These are phyloP conservation scores for Clonostachys chloroleuca DNA, from an alignment of 2,329 filamentous ascomycete species.

Conservation along the genomic window DNA sequence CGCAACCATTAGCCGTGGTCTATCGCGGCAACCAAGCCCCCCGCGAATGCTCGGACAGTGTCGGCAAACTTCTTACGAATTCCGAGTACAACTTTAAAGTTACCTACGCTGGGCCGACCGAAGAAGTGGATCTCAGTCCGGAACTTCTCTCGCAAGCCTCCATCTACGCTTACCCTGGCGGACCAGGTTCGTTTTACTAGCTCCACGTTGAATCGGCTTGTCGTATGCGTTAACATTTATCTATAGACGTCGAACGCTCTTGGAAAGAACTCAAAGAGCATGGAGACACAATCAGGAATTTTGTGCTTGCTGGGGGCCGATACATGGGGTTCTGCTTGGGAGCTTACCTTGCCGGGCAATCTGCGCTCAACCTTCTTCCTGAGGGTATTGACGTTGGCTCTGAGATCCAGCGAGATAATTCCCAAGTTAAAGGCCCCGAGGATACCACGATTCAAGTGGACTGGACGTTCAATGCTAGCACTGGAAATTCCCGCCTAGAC, in stretches of 20 bases:
- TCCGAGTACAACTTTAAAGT: slow-evolving; percentile 11
- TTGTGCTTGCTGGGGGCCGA: slow-evolving; percentile 11
- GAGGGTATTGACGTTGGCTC: slow-evolving; percentile 1
- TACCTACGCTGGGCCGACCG: slow-evolving; percentile 8
- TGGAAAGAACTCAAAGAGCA: slow-evolving; percentile 7
- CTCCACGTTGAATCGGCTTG: too few species aligned
- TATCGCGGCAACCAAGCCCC: slow-evolving; percentile 11
- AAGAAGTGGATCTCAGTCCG: slow-evolving; percentile 6
- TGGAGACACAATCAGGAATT: slow-evolving; percentile 6
- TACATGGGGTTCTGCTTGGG: slow-evolving; percentile 19
- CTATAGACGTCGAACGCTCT: slow-evolving; percentile 8
- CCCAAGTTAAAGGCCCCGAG: slow-evolving; percentile 8
- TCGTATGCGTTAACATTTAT: too few species aligned
- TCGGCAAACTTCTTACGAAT: slow-evolving; percentile 9
- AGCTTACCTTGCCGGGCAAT: slow-evolving; percentile 13
- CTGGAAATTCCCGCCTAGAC: slow-evolving; percentile 5
- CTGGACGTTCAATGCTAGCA: slow-evolving; percentile 8
- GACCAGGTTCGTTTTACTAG: not conserved
- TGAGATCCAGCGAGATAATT: slow-evolving; percentile 4
- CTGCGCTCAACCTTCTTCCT: slow-evolving; percentile 10
- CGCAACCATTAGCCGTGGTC: slow-evolving; percentile 5
- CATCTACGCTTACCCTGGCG: not conserved
- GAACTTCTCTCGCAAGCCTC: slow-evolving; percentile 5
- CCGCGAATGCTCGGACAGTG: slow-evolving; percentile 9
- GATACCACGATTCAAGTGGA: slow-evolving; percentile 14